Base-by-base conservation (phyloP, 202 grass and related monocot genomes). In the Panicum hallii region DNA sequence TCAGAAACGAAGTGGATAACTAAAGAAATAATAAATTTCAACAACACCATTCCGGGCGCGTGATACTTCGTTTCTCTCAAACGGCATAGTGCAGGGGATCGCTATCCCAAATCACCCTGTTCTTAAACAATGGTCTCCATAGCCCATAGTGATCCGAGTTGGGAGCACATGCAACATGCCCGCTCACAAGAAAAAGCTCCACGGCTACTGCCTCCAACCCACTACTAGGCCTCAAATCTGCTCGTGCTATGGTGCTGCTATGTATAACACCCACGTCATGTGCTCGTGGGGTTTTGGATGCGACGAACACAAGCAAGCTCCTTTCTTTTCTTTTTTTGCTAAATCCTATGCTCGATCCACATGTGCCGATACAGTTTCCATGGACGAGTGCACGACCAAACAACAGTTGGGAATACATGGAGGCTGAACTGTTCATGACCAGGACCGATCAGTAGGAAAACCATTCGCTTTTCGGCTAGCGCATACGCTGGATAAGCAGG, bases 101-200 rank as follows among this genome's bases (percentile, higher is more conserved):
- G 47, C 47, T 42, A 72, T 22, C 53, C 12, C 45, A 63, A 23
- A 43, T 63, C 32, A 32, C 34, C 19, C 12, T 85, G 5, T 16
- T 70, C 23, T 32, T 76, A 85, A 81, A 70, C 88, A 87, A 87
- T 78, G 56, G 5, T 63, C 26, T 43, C 54, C 62, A n/a, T 30
- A 67, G 44, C 11, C 45, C 19, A 15, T 43, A 53, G 20, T 53
- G 22, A 63, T 69, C 78, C 45, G 43, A 80, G 60, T 77, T 63
- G 63, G 77, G 60, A 55, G 63, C 71, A 40, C 65, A 64, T 70
- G 72, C 55, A 78, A 77, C 82, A 85, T 57, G 86, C 42, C 38
- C 38, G 70, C 63, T 80, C 36, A 20, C 45, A 70, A 46, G 68
- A 69, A 70, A 70, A 40, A 85, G 63, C 53, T 67, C 38, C 49